Percentiles rank a stretch among this genome's conserved stretches.
Evolutionary conservation across 2,329 filamentous ascomycete species (phyloP).

Genomic region (Ceratocystis variospora): DNA sequence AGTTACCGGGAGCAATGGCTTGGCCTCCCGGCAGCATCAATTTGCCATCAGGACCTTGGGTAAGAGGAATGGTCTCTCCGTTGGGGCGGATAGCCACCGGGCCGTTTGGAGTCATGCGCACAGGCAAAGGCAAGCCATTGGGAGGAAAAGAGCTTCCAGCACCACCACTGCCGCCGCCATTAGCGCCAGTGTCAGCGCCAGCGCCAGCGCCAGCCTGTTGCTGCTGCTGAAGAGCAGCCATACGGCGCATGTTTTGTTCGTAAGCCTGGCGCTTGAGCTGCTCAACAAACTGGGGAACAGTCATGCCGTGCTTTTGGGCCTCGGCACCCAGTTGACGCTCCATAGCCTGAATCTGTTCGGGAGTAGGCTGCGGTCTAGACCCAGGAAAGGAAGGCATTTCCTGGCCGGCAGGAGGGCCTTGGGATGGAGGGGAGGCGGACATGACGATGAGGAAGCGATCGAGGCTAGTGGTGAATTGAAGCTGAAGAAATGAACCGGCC

Average conservation of each 20-base stretch:
- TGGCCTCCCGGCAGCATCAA: background rate
- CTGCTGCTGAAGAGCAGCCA: constrained; percentile 17
- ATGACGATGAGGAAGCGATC: background rate
- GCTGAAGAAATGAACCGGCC: background rate
- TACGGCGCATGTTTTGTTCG: constrained; percentile 35
- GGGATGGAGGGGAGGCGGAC: background rate
- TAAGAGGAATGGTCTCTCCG: constrained; percentile 12
- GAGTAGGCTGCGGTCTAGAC: constrained; percentile 46
- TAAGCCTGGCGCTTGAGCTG: constrained; percentile 45
- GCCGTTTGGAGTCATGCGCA: constrained; percentile 15
- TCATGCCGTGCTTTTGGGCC: constrained; percentile 71
- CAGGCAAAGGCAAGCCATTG: constrained; percentile 11
- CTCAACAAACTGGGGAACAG: constrained; percentile 70
- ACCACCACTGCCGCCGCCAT: background rate
- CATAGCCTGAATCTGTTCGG: constrained; percentile 74
- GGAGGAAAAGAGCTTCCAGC: background rate
- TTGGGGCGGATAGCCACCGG: constrained; percentile 18
- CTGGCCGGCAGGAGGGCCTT: constrained; percentile 4
- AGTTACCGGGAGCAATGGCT: too few species aligned
- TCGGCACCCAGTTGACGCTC: constrained; percentile 71
- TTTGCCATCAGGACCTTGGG: constrained; percentile 3
- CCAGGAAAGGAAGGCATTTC: constrained; percentile 19
- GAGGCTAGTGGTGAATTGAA: background rate
- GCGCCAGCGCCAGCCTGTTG: constrained; percentile 4
- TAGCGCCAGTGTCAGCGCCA: background rate